Conservation (phyloP, 1,284 basidiomycete species). For the Sanghuangporus weigelae region DNA sequence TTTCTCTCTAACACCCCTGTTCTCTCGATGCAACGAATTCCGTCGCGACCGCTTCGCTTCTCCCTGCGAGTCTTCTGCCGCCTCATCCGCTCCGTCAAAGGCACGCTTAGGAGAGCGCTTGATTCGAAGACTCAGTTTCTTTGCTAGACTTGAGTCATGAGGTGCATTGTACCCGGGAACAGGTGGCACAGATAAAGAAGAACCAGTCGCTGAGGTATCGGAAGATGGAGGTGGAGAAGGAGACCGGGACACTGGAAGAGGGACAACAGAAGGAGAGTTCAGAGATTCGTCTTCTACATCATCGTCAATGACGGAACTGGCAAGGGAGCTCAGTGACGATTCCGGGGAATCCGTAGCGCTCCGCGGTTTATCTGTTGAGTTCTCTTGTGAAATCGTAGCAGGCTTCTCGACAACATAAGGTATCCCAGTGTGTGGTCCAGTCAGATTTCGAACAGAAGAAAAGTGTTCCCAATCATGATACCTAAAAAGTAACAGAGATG, state of each 20-base stretch:
- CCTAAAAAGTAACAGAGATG: slow-evolving; percentile 31
- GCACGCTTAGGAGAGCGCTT: slow-evolving; percentile 59
- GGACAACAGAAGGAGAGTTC: slow-evolving; percentile 30
- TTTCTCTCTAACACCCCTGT: slow-evolving; percentile 20
- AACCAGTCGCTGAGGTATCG: slow-evolving; percentile 5
- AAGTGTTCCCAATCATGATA: slow-evolving; percentile 95
- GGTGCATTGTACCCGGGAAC: slow-evolving; percentile 16
- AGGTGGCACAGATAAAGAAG: slow-evolving; percentile 14
- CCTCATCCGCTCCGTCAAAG: slow-evolving; percentile 55
- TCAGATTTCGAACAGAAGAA: slow-evolving; percentile 82
- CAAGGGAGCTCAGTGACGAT: slow-evolving; percentile 18
- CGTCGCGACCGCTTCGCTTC: slow-evolving; percentile 40
- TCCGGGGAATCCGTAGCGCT: slow-evolving; percentile 18
- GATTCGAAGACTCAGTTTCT: slow-evolving; percentile 22
- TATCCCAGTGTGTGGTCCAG: slow-evolving; percentile 78
- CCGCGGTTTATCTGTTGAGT: slow-evolving; percentile 2
- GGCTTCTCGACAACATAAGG: slow-evolving; percentile 62
- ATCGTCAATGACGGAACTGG: slow-evolving; percentile 22
- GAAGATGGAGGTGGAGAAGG: slow-evolving; percentile 30
- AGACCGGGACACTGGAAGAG: slow-evolving; percentile 41
- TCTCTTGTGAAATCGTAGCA: slow-evolving; percentile 18
- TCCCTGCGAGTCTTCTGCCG: slow-evolving; percentile 36
- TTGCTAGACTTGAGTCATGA: neutral
- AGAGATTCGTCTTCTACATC: slow-evolving; percentile 1
- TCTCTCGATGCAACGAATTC: slow-evolving; percentile 12